These are phyloP conservation scores for Terana coerulea DNA, from an alignment of 768 basidiomycete genomes.

Conservation along the genomic window DNA sequence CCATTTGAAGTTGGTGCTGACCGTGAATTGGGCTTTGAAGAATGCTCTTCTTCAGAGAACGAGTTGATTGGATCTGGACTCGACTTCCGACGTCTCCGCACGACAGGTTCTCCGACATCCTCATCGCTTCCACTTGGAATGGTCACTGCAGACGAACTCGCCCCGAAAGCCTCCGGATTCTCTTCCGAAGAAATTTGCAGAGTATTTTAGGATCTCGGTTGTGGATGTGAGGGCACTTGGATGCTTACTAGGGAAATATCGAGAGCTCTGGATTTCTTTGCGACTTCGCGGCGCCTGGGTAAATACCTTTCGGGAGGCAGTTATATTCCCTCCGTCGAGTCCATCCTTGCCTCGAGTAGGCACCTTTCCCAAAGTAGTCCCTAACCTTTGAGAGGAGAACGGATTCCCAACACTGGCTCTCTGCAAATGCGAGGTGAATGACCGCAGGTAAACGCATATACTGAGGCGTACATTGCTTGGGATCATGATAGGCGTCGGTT, in stretches of 20 bases:
- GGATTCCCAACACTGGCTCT: too few relatives aligned
- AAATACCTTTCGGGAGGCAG: neutral
- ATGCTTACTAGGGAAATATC: neutral
- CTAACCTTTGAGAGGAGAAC: too few relatives aligned
- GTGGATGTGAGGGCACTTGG: too few relatives aligned
- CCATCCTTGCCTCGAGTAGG: too few relatives aligned
- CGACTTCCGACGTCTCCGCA: neutral
- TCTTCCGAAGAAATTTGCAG: neutral
- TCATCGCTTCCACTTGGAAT: neutral
- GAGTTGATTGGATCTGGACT: slow-evolving; percentile 3
- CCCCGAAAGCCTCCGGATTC: neutral
- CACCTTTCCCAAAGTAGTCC: too few relatives aligned
- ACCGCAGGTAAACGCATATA: too few relatives aligned
- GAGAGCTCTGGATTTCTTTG: neutral
- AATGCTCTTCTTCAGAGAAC: neutral
- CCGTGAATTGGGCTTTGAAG: neutral
- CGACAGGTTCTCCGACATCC: neutral
- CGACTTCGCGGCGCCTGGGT: neutral
- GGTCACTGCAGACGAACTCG: neutral
- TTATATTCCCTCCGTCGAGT: neutral
- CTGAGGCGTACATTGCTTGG: slow-evolving; percentile 6
- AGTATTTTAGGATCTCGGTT: too few relatives aligned
- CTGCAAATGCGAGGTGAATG: too few relatives aligned
- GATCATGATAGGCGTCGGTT: neutral
- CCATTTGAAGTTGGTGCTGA: neutral